Evolutionary conservation across 2,329 filamentous ascomycete genomes (phyloP), one percentile per base, ranked within the genome.

Genomic region (Ophiostoma ulmi): DNA sequence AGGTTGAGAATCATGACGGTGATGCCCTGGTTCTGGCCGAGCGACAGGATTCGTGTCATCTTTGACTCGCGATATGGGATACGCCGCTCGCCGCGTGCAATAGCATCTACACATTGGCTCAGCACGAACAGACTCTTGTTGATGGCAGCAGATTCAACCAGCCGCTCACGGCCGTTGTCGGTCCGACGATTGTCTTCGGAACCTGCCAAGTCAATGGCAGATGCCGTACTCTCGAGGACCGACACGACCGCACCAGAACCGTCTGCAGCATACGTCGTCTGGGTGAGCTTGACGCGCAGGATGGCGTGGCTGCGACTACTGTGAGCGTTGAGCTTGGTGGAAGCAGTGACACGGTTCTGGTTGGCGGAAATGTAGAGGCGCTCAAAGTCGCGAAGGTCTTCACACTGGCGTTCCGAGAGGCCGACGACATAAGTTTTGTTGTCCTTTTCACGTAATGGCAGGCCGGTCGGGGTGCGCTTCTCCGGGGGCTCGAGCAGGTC

Each of bases 1-100:
- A 98, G 86, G 77, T 98, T 98, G 52, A 98, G 84, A 72, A 98
- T 95, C 95, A 98, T 98, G 77, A 98, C 87, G 0, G 94, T 97
- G 75, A 97, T 88, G 68, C 95, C 94, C 74, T 97, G 93, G 81
- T 98, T 97, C 81, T 97, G 94, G 2, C 94, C 94, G 10, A 98
- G 81, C 0, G 91, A 94, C 36, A 98, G 81, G 70, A 98, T 97
- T 66, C 94, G 87, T 0, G 95, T 98, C 94, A 98, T 97, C 83
- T 98, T 97, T 70, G 91, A 95, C 78, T 97, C 94, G 71, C 94
- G 87, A 79, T 97, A 98, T 0, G 95, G 94, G 76, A 98, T 94
- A 44, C 94, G 88, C 75, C 85, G 87, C 78, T 90, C 88, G 41
- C 87, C 87, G 35, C 87, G 83, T 0, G 91, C 91, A 77, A 98